Evolutionary conservation across 495 filamentous ascomycete genomes (phyloP).

Genomic region (Aspergillus biplanus): DNA sequence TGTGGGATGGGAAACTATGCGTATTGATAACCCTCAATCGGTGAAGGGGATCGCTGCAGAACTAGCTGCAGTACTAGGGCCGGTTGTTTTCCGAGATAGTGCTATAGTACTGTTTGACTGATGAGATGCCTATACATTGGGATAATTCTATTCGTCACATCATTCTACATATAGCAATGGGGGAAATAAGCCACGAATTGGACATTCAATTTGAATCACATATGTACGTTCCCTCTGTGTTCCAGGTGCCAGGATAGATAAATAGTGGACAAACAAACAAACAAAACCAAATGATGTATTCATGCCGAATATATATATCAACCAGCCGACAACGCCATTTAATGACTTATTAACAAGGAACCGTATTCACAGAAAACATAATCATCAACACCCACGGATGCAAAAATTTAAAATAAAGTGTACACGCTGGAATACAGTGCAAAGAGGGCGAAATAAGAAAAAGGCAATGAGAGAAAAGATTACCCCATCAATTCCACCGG

Average conservation of each 20-base stretch:
- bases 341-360: conserved; percentile 12
- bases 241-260: background rate
- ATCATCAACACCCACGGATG: background rate
- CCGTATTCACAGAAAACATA: conserved; percentile 1
- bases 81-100: conserved; percentile 60
- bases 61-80: conserved; percentile 75
- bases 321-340: conserved; percentile 16
- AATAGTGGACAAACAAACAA: background rate
- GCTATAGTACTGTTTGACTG: conserved; percentile 50
- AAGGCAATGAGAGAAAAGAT: conserved; percentile 18
- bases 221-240: too few species aligned
- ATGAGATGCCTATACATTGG: background rate
- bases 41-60: conserved; percentile 74
- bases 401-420: background rate
- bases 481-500: conserved; percentile 87
- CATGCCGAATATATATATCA: conserved; percentile 2
- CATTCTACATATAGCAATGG: background rate
- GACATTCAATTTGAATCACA: too few species aligned
- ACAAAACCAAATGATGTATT: conserved; percentile 9
- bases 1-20: conserved; percentile 66
- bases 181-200: too few species aligned
- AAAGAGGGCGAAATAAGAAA: conserved; percentile 11
- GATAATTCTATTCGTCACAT: background rate
- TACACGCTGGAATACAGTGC: background rate
- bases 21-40: conserved; percentile 51